Base-by-base conservation (phyloP, 768 basidiomycete species). In the Rhodotorula diobovata region DNA sequence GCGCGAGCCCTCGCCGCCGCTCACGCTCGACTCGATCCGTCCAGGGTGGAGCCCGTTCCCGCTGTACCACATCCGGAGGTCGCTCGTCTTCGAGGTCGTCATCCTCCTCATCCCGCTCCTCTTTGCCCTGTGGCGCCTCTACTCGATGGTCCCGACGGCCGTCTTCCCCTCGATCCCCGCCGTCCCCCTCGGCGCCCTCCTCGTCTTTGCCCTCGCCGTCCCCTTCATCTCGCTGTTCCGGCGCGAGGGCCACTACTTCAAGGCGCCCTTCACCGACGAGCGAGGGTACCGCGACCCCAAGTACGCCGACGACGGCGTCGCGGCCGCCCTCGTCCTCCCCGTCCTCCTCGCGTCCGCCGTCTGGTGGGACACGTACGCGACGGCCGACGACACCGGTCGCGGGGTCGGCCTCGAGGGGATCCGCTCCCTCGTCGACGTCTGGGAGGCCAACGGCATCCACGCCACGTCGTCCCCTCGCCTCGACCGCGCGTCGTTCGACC, bases 181-280 rank as follows among this genome's bases (percentile, higher is more conserved):
- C 9, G 55, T 71, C 34, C 77, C 77, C 1, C 23, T 71, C 50
- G 37, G 35, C 0, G 57, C 55, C 54, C 64, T 73, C 50, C n/a
- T 57, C n/a, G 41, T 73, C 43, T 66, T 71, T 54, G 58, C 70
- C 34, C 21, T 60, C 46, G 55, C 62, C 2, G 53, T 73, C 15
- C 70, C 75, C 18, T 68, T 73, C 72, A 64, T 76, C 58, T 51
- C 71, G 16, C 69, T 76, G 45, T 68, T 71, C 37, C 75, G 74
- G 2, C 67, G 68, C 12, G 54, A 64, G 4, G 54, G 37, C 1
- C 30, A 61, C 32, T 71, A 71, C 70, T 75, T 75, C 67, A 65
- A 72, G 56, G 74, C 76, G 28, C 78, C 78, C 28, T 78, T 78
- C 57, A 78, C 78, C 65, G 78, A 78, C 68, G 74, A 71, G 30